These are phyloP conservation scores for Cordyceps cateniannulata DNA, from an alignment of 2,329 filamentous ascomycete species.

Conservation along the genomic window DNA sequence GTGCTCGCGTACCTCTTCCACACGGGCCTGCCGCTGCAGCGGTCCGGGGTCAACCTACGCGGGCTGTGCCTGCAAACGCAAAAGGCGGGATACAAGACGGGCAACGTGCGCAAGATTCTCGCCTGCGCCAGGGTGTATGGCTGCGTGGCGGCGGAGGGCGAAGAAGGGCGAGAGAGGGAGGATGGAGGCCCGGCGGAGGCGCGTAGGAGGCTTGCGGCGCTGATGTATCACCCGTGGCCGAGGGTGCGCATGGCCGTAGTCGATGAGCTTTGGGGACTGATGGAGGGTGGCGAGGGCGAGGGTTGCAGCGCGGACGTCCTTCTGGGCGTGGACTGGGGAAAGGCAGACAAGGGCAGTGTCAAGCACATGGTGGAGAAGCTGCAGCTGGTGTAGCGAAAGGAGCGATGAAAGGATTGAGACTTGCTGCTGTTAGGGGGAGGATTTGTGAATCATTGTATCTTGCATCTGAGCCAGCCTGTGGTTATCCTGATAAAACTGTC, in stretches of 20 bases:
- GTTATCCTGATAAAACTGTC: no score
- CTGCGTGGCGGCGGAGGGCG: conserved; percentile 44
- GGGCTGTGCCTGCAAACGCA: conserved; percentile 64
- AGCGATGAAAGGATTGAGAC: not conserved
- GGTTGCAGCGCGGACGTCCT: conserved; percentile 29
- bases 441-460: no score
- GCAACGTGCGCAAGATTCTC: conserved; percentile 74
- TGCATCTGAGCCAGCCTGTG: no score
- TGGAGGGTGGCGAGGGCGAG: conserved; percentile 23
- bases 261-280: conserved; percentile 52
- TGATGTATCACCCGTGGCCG: conserved; percentile 79
- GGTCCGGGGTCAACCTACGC: conserved; percentile 32
- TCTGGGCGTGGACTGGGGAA: conserved; percentile 52
- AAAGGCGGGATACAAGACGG: conserved; percentile 74
- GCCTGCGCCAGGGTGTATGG: conserved; percentile 76
- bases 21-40: conserved; percentile 37
- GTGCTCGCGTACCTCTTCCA: conserved; percentile 72
- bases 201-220: conserved; percentile 60
- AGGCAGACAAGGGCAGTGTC: conserved; percentile 41
- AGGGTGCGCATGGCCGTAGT: conserved; percentile 56
- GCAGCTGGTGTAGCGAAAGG: conserved; percentile 26
- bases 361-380: conserved; percentile 37
- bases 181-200: conserved; percentile 42
- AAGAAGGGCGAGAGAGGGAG: not conserved
- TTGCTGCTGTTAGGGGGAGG: no score